Conservation (phyloP, 768 basidiomycete genomes). For the Pisolithus marmoratus region DNA sequence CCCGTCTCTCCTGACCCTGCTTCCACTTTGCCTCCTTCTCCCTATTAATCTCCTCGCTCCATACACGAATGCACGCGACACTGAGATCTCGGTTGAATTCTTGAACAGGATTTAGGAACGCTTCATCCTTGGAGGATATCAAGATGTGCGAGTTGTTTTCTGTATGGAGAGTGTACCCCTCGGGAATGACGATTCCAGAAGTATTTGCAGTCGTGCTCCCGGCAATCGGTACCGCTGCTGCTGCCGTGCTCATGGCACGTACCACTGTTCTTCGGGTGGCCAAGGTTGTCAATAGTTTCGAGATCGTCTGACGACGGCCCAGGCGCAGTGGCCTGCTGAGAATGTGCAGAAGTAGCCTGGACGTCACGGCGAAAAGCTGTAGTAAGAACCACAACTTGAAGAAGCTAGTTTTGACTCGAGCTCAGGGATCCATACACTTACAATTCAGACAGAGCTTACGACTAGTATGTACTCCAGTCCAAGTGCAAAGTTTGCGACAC, state of each 20-base stretch:
- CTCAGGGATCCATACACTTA: no score
- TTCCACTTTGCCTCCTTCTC: conserved; percentile 60
- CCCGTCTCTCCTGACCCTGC: conserved; percentile 44
- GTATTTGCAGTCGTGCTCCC: neutral
- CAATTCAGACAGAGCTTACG: no score
- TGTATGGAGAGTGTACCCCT: conserved; percentile 72
- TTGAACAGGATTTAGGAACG: conserved; percentile 96
- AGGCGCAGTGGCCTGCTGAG: conserved; percentile 27
- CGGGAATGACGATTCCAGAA: conserved; percentile 45
- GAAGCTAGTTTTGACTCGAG: no score
- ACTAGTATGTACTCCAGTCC: no score
- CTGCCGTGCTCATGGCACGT: neutral
- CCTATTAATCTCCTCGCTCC: conserved; percentile 70
- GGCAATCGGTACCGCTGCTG: neutral
- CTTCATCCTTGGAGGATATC: conserved; percentile 62
- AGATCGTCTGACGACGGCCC: neutral
- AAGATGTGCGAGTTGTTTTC: conserved; percentile 82
- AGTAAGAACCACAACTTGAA: no score
- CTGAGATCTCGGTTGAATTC: conserved; percentile 97
- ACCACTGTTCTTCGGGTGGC: neutral
- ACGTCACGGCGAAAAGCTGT: conserved; percentile 12
- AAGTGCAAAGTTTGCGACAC: neutral
- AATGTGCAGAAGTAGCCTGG: conserved; percentile 4
- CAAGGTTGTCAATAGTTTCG: neutral
- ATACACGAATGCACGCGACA: conserved; percentile 83